A percentile compares a stretch with the other conserved stretches of the same genome.
phyloP scores from a whole-genome alignment of 2,329 filamentous ascomycete species.

The Aspergillus latus region DNA sequence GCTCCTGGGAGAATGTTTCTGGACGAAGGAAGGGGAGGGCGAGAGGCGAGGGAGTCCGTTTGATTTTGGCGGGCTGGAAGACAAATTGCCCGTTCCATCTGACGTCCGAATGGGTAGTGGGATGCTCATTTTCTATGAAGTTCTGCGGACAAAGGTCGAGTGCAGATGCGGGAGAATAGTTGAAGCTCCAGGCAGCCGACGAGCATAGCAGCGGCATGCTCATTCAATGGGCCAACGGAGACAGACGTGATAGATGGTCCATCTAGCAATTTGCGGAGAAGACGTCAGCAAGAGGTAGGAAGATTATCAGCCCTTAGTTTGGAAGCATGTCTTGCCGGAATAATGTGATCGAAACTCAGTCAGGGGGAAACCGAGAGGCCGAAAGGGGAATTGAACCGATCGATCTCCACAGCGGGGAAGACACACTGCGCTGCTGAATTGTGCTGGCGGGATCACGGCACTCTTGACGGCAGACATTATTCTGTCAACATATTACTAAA shows the following conservation, averaged over 20 bases:
- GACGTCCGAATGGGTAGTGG: constrained; percentile 42
- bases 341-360: constrained; percentile 2
- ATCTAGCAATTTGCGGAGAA: constrained; percentile 7
- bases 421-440: not conserved
- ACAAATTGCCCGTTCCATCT: constrained; percentile 48
- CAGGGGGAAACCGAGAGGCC: constrained; percentile 16
- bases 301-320: constrained; percentile 8
- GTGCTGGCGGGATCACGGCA: not conserved
- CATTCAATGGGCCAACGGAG: constrained; percentile 13
- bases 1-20: constrained; percentile 51
- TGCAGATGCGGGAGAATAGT: constrained; percentile 16
- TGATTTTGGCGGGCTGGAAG: constrained; percentile 38
- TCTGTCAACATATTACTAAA: not conserved
- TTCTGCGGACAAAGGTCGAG: constrained; percentile 13
- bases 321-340: constrained; percentile 5
- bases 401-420: constrained; percentile 20
- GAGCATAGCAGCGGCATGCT: constrained; percentile 14
- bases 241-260: not conserved
- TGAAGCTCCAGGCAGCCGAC: constrained; percentile 13
- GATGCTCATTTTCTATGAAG: constrained; percentile 34
- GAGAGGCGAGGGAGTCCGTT: constrained; percentile 57
- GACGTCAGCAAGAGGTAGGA: constrained; percentile 6
- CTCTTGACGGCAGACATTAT: not conserved
- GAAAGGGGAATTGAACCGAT: constrained; percentile 8
- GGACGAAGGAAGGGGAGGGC: constrained; percentile 60